A percentile compares a stretch with the other conserved stretches of the same genome.
Evolutionary conservation across 169 alveolate species (phyloP).

Genomic region (Plasmodium sp.): DNA sequence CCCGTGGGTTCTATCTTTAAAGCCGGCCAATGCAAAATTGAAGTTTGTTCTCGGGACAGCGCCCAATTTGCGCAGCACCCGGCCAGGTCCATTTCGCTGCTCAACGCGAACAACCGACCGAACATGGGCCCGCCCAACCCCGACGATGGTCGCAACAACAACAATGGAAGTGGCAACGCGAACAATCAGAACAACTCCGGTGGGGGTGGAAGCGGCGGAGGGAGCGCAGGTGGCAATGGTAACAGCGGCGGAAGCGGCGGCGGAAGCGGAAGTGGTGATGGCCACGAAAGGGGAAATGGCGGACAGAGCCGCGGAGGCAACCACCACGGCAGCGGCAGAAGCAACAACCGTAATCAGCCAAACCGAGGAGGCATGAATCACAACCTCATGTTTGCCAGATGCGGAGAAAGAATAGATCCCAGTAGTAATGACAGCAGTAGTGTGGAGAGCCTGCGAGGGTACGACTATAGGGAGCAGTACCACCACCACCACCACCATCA

Average conservation of each 20-base stretch:
- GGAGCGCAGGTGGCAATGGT: neutral
- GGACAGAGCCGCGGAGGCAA: neutral
- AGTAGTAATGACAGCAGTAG: constrained; percentile 12
- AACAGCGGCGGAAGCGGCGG: neutral
- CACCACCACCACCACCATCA: neutral
- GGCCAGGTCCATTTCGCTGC: constrained; percentile 64
- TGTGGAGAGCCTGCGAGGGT: neutral
- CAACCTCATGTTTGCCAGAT: neutral
- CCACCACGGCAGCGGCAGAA: neutral
- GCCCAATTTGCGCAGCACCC: constrained; percentile 67
- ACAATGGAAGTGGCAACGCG: neutral
- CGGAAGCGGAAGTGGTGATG: neutral
- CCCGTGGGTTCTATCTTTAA: constrained; percentile 86
- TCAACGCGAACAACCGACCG: constrained; percentile 32
- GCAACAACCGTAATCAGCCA: neutral
- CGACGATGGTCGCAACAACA: neutral
- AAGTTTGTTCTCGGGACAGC: constrained; percentile 80
- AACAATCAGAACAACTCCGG: neutral
- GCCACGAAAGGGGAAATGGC: neutral
- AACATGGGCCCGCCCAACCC: constrained; percentile 1
- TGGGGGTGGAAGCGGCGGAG: neutral
- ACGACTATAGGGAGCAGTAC: neutral
- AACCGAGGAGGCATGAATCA: neutral
- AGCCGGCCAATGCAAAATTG: constrained; percentile 93
- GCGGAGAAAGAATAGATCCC: neutral